Base-by-base conservation (phyloP, 2,329 filamentous ascomycete genomes). In the Neobulgaria alba region DNA sequence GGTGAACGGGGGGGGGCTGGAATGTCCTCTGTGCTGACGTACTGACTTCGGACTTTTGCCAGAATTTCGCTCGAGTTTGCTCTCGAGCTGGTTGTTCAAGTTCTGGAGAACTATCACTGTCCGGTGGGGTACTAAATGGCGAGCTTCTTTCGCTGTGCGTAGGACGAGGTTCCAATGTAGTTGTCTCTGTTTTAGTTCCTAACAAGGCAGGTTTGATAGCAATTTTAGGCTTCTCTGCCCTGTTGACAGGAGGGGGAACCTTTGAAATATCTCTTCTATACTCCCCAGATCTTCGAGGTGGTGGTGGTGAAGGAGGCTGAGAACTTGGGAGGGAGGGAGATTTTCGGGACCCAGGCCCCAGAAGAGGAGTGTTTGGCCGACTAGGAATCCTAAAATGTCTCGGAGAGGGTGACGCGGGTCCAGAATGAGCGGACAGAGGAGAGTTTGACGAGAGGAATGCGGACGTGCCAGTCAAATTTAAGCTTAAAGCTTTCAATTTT, bases 101-200 rank as follows among this genome's bases (percentile, higher is more conserved):
- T n/a, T 72, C 67, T 0, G 67, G 59, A 39, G 72, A 81, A 41
- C 75, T 78, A 3, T 76, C 74, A 57, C 82, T 90, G 51, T 78
- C 80, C 0, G 89, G 87, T 14, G 88, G 88, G 26, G 87, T 95
- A 55, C 72, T 88, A 57, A 95, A 95, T 0, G 90, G 89, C 1
- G 90, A 95, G 0, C 79, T 57, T 55, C 36, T 47, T 4, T 57
- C 54, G 4, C 41, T 41, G 29, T 39, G 39, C 19, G 45, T 35
- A 17, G 45, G 31, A 12, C 23, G 23, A 31, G 55, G 53, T 15
- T 49, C 50, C 4, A 56, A 43, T 10, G 45, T 47, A n/a, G 47
- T 47, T 19, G 42, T 42, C 30, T 67, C 65, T 17, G 59, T 48
- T 32, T 55, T 61, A 5, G 55, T 51, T 4, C 54, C 56, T 23